phyloP scores from a whole-genome alignment of 345 rosid genomes.

The Hypericum perforatum region DNA sequence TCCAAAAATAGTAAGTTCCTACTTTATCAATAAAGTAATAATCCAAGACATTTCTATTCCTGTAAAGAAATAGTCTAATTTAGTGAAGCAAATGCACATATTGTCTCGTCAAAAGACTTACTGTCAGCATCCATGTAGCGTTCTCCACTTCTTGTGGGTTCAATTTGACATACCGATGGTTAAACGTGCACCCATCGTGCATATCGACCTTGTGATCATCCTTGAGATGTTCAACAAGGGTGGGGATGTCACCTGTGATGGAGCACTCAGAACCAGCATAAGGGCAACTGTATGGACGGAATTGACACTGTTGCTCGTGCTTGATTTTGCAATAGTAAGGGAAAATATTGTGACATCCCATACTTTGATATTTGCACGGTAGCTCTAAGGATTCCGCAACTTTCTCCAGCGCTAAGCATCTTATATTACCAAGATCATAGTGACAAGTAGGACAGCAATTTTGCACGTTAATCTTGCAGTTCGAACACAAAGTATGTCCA shows the following conservation, averaged over 20 bases:
- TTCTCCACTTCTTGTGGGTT: slow-evolving; percentile 76
- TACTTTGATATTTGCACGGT: slow-evolving; percentile 45
- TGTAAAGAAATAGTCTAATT: background rate
- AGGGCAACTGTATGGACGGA: slow-evolving; percentile 62
- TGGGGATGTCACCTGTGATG: slow-evolving; percentile 45
- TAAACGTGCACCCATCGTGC: slow-evolving; percentile 74
- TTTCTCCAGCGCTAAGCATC: slow-evolving; percentile 62
- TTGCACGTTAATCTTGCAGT: slow-evolving; percentile 53
- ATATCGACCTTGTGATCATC: slow-evolving; percentile 78
- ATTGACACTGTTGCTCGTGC: slow-evolving; percentile 49
- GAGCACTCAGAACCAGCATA: slow-evolving; percentile 72
- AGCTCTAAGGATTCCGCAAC: slow-evolving; percentile 51
- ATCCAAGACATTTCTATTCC: background rate
- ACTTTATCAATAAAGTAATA: background rate
- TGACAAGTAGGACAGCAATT: slow-evolving; percentile 49
- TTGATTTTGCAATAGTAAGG: slow-evolving; percentile 54
- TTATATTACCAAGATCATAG: slow-evolving; percentile 54
- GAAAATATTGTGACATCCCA: slow-evolving; percentile 49
- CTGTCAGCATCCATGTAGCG: slow-evolving; percentile 76
- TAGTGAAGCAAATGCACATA: background rate
- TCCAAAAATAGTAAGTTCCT: background rate
- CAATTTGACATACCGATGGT: slow-evolving; percentile 73
- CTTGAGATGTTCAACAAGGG: slow-evolving; percentile 60
- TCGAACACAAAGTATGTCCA: slow-evolving; percentile 49
- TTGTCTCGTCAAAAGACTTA: slow-evolving; percentile 22